These are phyloP conservation scores for Cardamine resedifolia DNA, from an alignment of 345 rosid genomes.

Conservation along the genomic window DNA sequence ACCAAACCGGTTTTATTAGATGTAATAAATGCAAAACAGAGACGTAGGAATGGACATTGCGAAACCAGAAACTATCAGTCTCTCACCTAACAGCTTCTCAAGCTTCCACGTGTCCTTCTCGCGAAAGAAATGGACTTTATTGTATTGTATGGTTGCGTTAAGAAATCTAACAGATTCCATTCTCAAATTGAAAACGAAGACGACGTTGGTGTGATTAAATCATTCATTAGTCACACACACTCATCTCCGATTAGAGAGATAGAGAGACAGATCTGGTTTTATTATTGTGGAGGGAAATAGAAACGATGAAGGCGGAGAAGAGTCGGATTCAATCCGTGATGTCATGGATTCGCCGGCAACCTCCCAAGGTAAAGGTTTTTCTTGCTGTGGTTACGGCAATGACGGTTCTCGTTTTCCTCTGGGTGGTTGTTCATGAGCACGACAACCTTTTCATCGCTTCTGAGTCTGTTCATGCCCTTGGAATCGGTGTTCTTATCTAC, in stretches of 20 bases:
- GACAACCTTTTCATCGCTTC: slow-evolving; percentile 86
- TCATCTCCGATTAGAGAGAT: background rate
- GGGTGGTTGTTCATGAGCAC: slow-evolving; percentile 76
- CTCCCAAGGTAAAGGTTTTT: slow-evolving; percentile 71
- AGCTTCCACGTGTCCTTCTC: slow-evolving; percentile 38
- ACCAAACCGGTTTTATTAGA: slow-evolving; percentile 25
- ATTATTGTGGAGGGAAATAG: background rate
- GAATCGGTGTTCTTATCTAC: slow-evolving; percentile 78
- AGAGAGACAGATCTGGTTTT: background rate
- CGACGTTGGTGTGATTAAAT: slow-evolving; percentile 18
- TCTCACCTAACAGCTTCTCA: slow-evolving; percentile 28
- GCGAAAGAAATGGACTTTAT: slow-evolving; percentile 34
- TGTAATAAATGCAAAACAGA: background rate
- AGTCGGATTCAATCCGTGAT: slow-evolving; percentile 60
- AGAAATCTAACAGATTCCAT: slow-evolving; percentile 2
- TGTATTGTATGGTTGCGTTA: slow-evolving; percentile 25
- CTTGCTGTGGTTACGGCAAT: slow-evolving; percentile 57
- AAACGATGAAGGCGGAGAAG: slow-evolving; percentile 54
- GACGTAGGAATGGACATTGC: background rate
- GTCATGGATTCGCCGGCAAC: slow-evolving; percentile 79
- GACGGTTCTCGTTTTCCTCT: slow-evolving; percentile 62
- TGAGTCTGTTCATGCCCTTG: slow-evolving; percentile 82
- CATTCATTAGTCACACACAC: background rate
- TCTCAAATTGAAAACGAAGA: slow-evolving; percentile 35
- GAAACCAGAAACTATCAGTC: slow-evolving; percentile 20